Base-by-base conservation (phyloP, 495 filamentous ascomycete genomes). In the Podospora appendiculata region DNA sequence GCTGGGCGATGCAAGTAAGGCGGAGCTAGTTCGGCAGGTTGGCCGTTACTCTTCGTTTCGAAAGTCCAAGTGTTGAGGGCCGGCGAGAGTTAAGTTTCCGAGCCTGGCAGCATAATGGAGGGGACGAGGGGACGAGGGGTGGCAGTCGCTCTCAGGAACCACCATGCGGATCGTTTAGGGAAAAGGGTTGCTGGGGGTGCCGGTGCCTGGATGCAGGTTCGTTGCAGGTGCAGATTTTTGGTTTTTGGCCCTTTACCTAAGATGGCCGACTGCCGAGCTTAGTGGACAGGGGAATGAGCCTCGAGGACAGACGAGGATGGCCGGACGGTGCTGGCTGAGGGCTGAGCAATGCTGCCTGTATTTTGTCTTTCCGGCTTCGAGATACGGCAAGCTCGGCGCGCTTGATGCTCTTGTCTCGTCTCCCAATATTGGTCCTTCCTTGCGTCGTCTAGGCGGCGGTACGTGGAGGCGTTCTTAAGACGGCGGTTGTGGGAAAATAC, bases 161-260 rank as follows among this genome's bases (percentile, higher is more conserved):
- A 54, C 57, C 39, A 51, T 53, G 58, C 61, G 56, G 61, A 64
- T 61, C 61, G 45, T 55, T 43, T 42, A 60, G 44, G 39, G 39
- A 40, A 40, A 40, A 41, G 38, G 19, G 52, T 54, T 56, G 45
- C 50, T 58, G 50, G 49, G 41, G 54, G 19, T 58, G 56, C 41
- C 54, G 53, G 58, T 59, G 51, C 54, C 56, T 60, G 54, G 56
- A 54, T 64, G 61, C 58, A 55, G 61, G 55, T 58, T 56, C 50
- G 53, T 53, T 58, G 61, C 58, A 58, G 50, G 41, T 51, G 54
- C 47, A 58, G 51, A 39, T 52, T 57, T 36, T 54, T 52, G 42
- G 51, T 34, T 52, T 57, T 36, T 54, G 55, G 42, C 41, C 34
- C 41, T 56, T 50, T 54, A 58, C 61, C 61, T 58, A 54, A 57